A percentile compares a stretch with the other conserved stretches of the same genome.
Conservation (phyloP, 495 filamentous ascomycete species). For the Platismatia glauca region DNA sequence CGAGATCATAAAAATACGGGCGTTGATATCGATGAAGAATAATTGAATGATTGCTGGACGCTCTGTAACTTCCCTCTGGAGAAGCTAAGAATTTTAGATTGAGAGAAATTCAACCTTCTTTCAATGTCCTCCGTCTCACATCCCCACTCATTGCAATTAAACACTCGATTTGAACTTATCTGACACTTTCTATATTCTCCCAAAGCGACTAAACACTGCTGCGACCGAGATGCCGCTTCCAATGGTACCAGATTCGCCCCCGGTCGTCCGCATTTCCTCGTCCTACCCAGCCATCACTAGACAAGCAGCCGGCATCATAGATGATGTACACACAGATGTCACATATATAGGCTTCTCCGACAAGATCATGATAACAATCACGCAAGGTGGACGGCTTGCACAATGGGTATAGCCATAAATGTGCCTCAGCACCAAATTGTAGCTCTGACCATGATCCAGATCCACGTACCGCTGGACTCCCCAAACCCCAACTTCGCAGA, state of each 20-base stretch:
- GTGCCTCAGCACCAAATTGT: constrained; percentile 9
- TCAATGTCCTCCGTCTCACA: background rate
- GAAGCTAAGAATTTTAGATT: too few species aligned
- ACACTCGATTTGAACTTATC: background rate
- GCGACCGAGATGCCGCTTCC: constrained; percentile 19
- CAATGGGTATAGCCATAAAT: constrained; percentile 66
- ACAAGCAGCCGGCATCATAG: constrained; percentile 52
- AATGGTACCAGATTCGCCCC: constrained; percentile 14
- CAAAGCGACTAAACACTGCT: background rate
- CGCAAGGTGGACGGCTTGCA: constrained; percentile 73
- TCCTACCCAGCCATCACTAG: constrained; percentile 69
- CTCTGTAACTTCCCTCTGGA: too few species aligned
- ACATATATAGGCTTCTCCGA: constrained; percentile 69
- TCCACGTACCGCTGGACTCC: constrained; percentile 77
- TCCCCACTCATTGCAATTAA: background rate
- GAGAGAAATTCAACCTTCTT: background rate
- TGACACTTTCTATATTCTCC: background rate
- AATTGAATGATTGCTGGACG: too few species aligned
- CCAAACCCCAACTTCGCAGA: constrained; percentile 50
- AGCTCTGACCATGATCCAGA: constrained; percentile 36
- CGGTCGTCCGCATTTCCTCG: background rate
- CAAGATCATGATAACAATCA: constrained; percentile 85
- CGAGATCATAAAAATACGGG: too few species aligned
- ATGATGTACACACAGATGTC: constrained; percentile 62
- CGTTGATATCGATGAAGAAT: too few species aligned